Percentiles rank a stretch among this genome's conserved stretches.
phyloP scores from a whole-genome alignment of 2,329 filamentous ascomycete species.

The Ciborinia camelliae region DNA sequence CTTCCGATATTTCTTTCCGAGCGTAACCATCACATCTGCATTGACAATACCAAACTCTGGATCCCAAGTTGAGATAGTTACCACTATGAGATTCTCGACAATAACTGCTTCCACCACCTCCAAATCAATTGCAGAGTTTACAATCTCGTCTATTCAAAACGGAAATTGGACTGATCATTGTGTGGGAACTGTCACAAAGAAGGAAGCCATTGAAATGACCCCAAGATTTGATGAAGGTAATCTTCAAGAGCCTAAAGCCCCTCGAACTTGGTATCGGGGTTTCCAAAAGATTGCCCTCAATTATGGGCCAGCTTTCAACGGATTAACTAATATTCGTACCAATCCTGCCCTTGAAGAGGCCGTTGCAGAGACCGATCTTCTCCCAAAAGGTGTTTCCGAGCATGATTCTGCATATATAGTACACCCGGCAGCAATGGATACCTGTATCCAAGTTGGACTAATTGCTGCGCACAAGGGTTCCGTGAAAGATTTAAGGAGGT shows the following conservation, averaged over 20 bases:
- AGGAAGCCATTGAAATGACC: background rate
- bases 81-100: conserved; percentile 14
- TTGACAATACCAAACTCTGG: conserved; percentile 9
- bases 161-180: conserved; percentile 17
- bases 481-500: background rate
- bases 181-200: conserved; percentile 7
- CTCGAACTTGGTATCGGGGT: conserved; percentile 38
- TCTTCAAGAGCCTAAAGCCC: conserved; percentile 32
- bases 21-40: conserved; percentile 17
- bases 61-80: conserved; percentile 17
- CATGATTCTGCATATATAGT: conserved; percentile 44
- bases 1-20: conserved; percentile 12
- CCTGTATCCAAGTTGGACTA: conserved; percentile 48
- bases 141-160: conserved; percentile 6
- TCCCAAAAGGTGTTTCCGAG: conserved; percentile 19
- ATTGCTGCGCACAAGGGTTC: conserved; percentile 8
- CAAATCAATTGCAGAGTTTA: conserved; percentile 12
- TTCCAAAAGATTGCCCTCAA: conserved; percentile 40
- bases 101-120: conserved; percentile 10
- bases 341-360: conserved; percentile 35
- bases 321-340: conserved; percentile 35
- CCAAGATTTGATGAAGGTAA: conserved; percentile 13
- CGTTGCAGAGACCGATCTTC: conserved; percentile 26
- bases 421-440: conserved; percentile 54
- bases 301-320: conserved; percentile 42